Conservation (phyloP, 1,284 basidiomycete genomes). For the Ceratobasidium sp. region DNA sequence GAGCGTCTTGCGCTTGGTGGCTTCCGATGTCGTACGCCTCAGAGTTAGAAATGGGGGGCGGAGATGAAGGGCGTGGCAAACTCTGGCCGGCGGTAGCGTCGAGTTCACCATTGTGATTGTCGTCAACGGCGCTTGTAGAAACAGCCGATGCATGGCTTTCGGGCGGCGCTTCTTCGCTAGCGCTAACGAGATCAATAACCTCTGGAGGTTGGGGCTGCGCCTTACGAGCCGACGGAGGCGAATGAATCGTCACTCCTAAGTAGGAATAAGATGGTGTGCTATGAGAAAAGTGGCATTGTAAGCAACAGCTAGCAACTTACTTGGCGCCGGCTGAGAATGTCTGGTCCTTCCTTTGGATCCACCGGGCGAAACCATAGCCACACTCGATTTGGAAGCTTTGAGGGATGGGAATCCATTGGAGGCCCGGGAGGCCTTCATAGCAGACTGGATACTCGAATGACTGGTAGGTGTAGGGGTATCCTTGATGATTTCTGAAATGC, state of each 20-base stretch:
- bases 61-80: not conserved
- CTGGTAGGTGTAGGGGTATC: conserved; percentile 9
- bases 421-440: not conserved
- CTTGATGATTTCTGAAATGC: conserved; percentile 20
- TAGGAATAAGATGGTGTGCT: not conserved
- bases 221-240: not conserved
- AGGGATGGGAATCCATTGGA: not conserved
- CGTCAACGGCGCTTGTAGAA: not conserved
- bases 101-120: not conserved
- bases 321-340: not conserved
- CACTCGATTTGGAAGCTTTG: not conserved
- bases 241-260: conserved; percentile 1
- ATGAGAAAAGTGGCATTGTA: not conserved
- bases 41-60: not conserved
- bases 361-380: not conserved
- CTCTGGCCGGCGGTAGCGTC: not conserved
- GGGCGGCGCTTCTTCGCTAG: not conserved
- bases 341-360: not conserved
- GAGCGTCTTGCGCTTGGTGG: not conserved
- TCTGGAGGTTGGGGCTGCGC: not conserved
- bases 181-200: not conserved
- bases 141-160: not conserved
- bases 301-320: not conserved
- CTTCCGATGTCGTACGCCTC: not conserved
- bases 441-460: not conserved